Evolutionary conservation across 208 protist genomes (phyloP), one percentile per base, ranked within the genome.

Genomic region (Acanthamoeba sp.): DNA sequence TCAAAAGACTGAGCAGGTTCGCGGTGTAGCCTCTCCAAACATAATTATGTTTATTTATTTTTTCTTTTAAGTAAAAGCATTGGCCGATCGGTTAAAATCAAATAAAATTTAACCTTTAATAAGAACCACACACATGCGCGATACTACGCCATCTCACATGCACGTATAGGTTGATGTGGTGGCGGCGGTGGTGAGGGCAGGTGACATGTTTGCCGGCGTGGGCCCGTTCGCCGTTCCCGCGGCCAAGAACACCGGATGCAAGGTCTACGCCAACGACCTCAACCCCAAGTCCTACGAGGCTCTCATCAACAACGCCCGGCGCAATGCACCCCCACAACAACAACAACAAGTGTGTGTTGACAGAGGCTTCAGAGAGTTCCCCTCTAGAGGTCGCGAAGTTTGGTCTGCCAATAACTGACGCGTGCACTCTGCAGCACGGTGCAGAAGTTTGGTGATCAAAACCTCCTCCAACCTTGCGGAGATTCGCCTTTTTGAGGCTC

Each of bases 141-240:
- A 69, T 69, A 27, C 27, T 27, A 69, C 59, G 27, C 24, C 22
- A 22, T 69, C 59, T 69, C 27, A 69, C 59, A 27, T 27, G 22
- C 27, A 27, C 59, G 22, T 27, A 69, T 69, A 22, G 27, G 24
- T 27, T 69, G 34, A 38, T 32, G 9, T 76, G 32, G 64, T 10
- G 76, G 45, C 38, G 38, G 45, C 29, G 38, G 24, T 7, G 29
- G 20, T 3, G 42, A 4, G 10, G 34, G n/a, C 96, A 40, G 98
- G 97, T 71, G 99, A 99, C 95, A 98, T 99, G 78, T 99, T 99
- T 98, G 98, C 98, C 32, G 99, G 99, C 66, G 98, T 99, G 29
- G 99, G 99, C 9, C 99, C 99, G 4, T 99, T 99, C 95, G 99
- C 98, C 6, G 94, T 99, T 22, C 99, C 99, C 9, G 98, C 98